Percentiles rank a stretch among this genome's conserved stretches.
Evolutionary conservation across 371 early-diverging fungal genomes (phyloP).

Genomic region (Mucor plumbeus): DNA sequence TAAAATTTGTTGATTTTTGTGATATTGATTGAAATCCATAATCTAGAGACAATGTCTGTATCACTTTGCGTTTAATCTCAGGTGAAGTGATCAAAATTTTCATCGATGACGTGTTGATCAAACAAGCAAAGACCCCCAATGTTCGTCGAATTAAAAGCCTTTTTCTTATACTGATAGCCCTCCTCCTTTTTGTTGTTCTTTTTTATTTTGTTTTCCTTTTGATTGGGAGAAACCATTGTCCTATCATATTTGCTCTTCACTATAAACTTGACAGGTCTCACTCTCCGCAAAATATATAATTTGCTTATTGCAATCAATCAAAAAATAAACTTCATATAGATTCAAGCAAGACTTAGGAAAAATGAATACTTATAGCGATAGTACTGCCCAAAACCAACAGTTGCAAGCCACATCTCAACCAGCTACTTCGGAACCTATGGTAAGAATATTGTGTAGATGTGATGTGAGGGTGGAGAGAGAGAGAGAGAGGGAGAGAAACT

Average conservation of each 20-base stretch:
- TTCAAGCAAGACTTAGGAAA: not conserved
- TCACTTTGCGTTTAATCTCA: constrained; percentile 1
- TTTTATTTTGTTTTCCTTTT: constrained; percentile 23
- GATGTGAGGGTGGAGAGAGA: not conserved
- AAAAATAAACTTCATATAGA: constrained; percentile 11
- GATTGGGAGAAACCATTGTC: constrained; percentile 33
- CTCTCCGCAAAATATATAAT: constrained; percentile 19
- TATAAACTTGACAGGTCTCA: constrained; percentile 32
- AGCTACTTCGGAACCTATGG: constrained; percentile 16
- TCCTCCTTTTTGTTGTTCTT: constrained; percentile 15
- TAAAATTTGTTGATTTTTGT: not conserved
- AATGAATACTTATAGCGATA: constrained; percentile 22
- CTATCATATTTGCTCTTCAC: constrained; percentile 29
- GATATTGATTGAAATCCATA: not conserved
- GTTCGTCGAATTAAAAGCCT: constrained; percentile 12
- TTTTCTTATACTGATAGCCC: constrained; percentile 2
- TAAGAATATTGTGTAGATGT: not conserved
- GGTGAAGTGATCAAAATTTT: not conserved
- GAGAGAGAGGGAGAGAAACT: not conserved
- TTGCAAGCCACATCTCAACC: constrained; percentile 22
- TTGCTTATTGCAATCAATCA: not conserved
- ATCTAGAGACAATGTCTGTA: not conserved
- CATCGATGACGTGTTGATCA: not conserved
- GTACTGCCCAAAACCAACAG: constrained; percentile 14
- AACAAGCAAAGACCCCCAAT: not conserved